Base-by-base conservation (phyloP, 2,329 filamentous ascomycete species). In the Apiospora koreana region DNA sequence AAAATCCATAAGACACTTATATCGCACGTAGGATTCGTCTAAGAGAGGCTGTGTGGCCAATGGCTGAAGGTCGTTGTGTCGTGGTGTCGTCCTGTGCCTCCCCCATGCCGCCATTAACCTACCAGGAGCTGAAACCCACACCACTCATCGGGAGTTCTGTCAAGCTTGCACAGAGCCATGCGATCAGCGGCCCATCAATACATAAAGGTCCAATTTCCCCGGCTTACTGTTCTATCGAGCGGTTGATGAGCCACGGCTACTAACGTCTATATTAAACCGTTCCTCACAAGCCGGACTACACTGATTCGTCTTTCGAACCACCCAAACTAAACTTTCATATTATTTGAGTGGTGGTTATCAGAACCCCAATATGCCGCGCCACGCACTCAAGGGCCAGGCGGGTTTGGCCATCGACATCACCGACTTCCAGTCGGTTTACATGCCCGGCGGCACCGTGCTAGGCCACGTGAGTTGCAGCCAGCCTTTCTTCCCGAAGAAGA, bases 351-450 rank as follows among this genome's bases (percentile, higher is more conserved):
- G 5, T 14, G 18, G 16, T 8, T 1, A 31, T 58, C n/a, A n/a
- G n/a, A 9, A 1, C 18, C 42, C 45, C 41, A 41, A 25, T 14
- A 70, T 70, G 69, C 50, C 69, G 25, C 66, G 66, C 6, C 16
- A 35, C 58, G 58, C 66, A 8, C 4, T 42, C 2, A 42, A 43
- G n/a, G 21, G 65, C 18, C 23, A 38, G 14, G 42, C 43, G 5
- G 58, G 48, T 8, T 43, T 65, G 16, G n/a, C n/a, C 38, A 54
- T 70, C 41, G 54, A 70, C 16, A 41, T 70, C 38, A 54, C 38
- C 31, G 50, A 58, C 38, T 70, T 68, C 38, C 69, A 70, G 38
- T 70, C 69, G 1, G 48, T 58, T 5, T 70, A 70, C 35, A 16
- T 58, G n/a, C 69, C 69, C 5, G 69, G 69, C 16, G 67, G 66